phyloP scores from a whole-genome alignment of 768 basidiomycete genomes.

The Boletus reticulatus region DNA sequence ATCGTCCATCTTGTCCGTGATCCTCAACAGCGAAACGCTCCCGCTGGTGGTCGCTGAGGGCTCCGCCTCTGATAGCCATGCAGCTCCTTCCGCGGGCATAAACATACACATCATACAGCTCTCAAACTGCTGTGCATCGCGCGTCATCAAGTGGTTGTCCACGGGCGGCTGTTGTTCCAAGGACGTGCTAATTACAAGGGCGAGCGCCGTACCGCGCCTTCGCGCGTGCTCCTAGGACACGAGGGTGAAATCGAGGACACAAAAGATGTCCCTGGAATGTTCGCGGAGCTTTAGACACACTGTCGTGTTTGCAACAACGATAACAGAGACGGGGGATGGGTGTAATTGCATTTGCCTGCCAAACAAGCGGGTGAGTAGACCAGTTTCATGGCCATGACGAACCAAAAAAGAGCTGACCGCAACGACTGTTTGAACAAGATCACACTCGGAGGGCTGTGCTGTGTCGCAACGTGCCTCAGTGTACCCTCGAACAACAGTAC shows the following conservation, averaged over 20 bases:
- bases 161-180: slow-evolving; percentile 43
- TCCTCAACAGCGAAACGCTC: slow-evolving; percentile 45
- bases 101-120: slow-evolving; percentile 61
- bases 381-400: background rate
- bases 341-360: slow-evolving; percentile 26
- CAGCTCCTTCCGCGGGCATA: slow-evolving; percentile 29
- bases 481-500: slow-evolving; percentile 47
- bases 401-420: slow-evolving; percentile 14
- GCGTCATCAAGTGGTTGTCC: slow-evolving; percentile 44
- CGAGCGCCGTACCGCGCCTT: slow-evolving; percentile 35
- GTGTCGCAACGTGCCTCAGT: slow-evolving; percentile 33
- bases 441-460: slow-evolving; percentile 37
- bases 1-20: slow-evolving; percentile 39
- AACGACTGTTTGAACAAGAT: slow-evolving; percentile 32
- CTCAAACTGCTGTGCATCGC: slow-evolving; percentile 47
- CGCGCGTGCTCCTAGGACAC: slow-evolving; percentile 39
- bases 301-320: slow-evolving; percentile 57
- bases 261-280: slow-evolving; percentile 38
- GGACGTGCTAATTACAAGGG: slow-evolving; percentile 50
- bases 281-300: slow-evolving; percentile 41
- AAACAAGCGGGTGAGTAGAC: background rate
- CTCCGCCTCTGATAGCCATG: slow-evolving; percentile 16
- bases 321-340: slow-evolving; percentile 28
- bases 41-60: slow-evolving; percentile 38
- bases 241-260: slow-evolving; percentile 62